Conservation (phyloP, 75 land plant genomes). For the Chamaecyparis obtusa region DNA sequence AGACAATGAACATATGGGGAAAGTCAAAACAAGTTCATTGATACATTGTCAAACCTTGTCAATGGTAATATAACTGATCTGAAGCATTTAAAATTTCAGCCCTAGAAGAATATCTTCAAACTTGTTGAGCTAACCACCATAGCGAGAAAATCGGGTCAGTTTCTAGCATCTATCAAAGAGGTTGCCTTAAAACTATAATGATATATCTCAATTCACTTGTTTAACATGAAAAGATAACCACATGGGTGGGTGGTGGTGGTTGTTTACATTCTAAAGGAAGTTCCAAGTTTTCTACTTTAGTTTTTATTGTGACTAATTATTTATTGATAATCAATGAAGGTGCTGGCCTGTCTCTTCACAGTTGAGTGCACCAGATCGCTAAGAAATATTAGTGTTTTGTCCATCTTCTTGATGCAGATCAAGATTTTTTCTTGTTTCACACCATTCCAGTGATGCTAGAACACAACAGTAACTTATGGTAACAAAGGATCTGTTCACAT, state of each 20-base stretch:
- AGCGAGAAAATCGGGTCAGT: not conserved
- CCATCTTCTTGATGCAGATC: not conserved
- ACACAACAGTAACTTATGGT: slow-evolving; percentile 1
- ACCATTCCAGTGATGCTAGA: not conserved
- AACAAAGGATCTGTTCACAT: not conserved
- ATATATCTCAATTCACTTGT: not conserved
- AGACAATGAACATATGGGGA: slow-evolving; percentile 33
- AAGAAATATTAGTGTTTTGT: not conserved
- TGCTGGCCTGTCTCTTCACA: not conserved
- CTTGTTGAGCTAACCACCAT: not conserved
- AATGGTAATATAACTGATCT: slow-evolving; percentile 46
- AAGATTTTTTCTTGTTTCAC: not conserved
- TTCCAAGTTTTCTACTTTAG: not conserved
- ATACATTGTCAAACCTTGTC: slow-evolving; percentile 5
- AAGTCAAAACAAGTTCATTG: not conserved
- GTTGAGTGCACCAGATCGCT: not conserved
- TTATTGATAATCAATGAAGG: not conserved
- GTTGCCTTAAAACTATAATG: not conserved
- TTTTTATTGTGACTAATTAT: not conserved
- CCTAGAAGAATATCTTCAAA: not conserved
- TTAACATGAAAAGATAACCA: not conserved
- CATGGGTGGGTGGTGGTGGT: not conserved
- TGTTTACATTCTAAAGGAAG: not conserved
- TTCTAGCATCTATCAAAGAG: not conserved
- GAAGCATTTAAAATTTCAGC: slow-evolving; percentile 24